These are phyloP conservation scores for Tuber brumale DNA, from an alignment of 495 filamentous ascomycete genomes.

Conservation along the genomic window DNA sequence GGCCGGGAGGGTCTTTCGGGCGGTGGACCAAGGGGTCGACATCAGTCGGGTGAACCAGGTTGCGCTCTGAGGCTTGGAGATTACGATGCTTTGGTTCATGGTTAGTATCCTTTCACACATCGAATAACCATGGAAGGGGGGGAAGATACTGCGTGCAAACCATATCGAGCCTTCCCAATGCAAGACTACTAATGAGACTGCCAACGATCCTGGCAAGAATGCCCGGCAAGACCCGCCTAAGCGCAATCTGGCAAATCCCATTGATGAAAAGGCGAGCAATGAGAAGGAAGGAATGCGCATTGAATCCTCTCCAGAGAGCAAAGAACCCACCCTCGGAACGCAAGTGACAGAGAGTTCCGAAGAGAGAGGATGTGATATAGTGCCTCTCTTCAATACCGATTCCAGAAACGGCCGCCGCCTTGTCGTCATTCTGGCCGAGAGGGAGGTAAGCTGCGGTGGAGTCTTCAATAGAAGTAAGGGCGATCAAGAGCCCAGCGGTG, in stretches of 20 bases:
- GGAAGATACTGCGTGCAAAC: conserved; percentile 34
- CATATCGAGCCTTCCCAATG: conserved; percentile 34
- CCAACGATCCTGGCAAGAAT: conserved; percentile 41
- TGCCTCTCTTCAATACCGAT: conserved; percentile 34
- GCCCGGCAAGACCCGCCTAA: conserved; percentile 40
- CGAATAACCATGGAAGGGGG: conserved; percentile 11
- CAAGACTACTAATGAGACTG: conserved; percentile 43
- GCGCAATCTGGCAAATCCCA: conserved; percentile 36
- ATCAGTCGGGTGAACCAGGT: conserved; percentile 14
- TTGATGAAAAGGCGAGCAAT: conserved; percentile 5
- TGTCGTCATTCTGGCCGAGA: conserved; percentile 30
- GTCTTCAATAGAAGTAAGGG: conserved; percentile 58
- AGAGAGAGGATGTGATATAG: conserved; percentile 57
- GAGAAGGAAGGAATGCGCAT: neutral
- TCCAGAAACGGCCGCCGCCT: conserved; percentile 23
- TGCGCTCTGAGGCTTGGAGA: conserved; percentile 21
- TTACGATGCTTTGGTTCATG: conserved; percentile 23
- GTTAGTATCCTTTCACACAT: neutral
- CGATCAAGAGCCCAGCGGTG: conserved; percentile 55
- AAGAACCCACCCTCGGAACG: conserved; percentile 50
- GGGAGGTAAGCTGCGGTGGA: conserved; percentile 53
- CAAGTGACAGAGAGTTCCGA: conserved; percentile 55
- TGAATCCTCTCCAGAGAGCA: conserved; percentile 49
- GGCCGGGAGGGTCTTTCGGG: conserved; percentile 18
- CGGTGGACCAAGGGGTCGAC: conserved; percentile 18